Evolutionary conservation across 768 basidiomycete genomes (phyloP).

Genomic region (Cyathus striatus): DNA sequence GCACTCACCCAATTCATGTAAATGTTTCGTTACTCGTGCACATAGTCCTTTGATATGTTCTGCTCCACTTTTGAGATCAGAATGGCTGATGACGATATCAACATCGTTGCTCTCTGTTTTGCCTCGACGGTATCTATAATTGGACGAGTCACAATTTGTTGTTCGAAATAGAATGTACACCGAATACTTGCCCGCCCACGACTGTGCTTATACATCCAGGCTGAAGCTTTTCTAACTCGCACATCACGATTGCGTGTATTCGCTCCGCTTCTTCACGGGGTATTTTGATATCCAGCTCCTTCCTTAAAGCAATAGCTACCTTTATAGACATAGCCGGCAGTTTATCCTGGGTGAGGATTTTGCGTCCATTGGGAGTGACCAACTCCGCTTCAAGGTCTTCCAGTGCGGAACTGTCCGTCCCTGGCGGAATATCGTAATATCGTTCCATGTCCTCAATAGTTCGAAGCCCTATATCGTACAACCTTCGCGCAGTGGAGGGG

Average conservation of each 20-base stretch:
- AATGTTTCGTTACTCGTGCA: constrained; percentile 47
- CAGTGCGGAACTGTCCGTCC: constrained; percentile 8
- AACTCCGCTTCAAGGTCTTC: constrained; percentile 12
- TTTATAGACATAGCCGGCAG: constrained; percentile 39
- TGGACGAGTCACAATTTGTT: background rate
- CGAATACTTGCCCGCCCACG: constrained; percentile 64
- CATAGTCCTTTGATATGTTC: constrained; percentile 58
- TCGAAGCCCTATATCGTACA: constrained; percentile 63
- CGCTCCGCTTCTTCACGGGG: constrained; percentile 73
- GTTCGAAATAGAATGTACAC: background rate
- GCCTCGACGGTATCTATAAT: constrained; percentile 73
- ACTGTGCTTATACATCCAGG: constrained; percentile 71
- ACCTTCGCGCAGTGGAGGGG: constrained; percentile 56
- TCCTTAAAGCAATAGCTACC: constrained; percentile 52
- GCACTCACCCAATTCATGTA: constrained; percentile 51
- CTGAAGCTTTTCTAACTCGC: constrained; percentile 57
- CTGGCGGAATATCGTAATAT: constrained; percentile 48
- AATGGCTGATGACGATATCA: constrained; percentile 84
- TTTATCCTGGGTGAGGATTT: constrained; percentile 7
- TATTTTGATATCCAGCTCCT: constrained; percentile 54
- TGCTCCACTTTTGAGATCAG: constrained; percentile 35
- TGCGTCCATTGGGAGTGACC: constrained; percentile 29
- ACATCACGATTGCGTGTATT: constrained; percentile 63
- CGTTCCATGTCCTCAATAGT: constrained; percentile 64
- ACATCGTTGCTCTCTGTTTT: constrained; percentile 80